A percentile compares a stretch with the other conserved stretches of the same genome.
These are phyloP conservation scores for Penicillium sp. DNA, from an alignment of 2,329 filamentous ascomycete species.

Conservation along the genomic window DNA sequence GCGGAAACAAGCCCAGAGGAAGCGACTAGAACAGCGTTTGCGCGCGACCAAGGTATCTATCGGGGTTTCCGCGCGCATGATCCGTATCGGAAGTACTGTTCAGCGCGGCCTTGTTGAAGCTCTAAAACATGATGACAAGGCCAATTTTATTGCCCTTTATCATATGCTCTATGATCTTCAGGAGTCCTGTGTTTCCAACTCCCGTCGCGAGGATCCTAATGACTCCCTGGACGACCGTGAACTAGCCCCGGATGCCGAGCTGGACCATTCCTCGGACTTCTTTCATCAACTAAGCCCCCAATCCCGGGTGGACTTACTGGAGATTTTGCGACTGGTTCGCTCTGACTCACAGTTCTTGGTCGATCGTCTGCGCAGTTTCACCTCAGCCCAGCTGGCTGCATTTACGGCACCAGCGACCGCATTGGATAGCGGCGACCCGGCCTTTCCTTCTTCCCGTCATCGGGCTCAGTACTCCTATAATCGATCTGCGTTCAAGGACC, in stretches of 20 bases:
- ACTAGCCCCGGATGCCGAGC: slow-evolving; percentile 39
- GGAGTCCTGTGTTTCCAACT: slow-evolving; percentile 41
- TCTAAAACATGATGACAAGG: slow-evolving; percentile 47
- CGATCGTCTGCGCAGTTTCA: slow-evolving; percentile 74
- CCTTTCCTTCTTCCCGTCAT: slow-evolving; percentile 64
- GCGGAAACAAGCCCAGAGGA: slow-evolving; percentile 44
- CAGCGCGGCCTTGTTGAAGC: slow-evolving; percentile 49
- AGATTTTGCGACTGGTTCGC: slow-evolving; percentile 78
- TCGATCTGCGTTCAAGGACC: slow-evolving; percentile 67
- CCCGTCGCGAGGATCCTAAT: slow-evolving; percentile 34
- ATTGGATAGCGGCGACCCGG: slow-evolving; percentile 79
- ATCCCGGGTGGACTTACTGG: slow-evolving; percentile 72
- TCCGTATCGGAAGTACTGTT: slow-evolving; percentile 42
- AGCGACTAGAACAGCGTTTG: slow-evolving; percentile 41
- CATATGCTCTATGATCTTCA: slow-evolving; percentile 47
- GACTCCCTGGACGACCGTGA: slow-evolving; percentile 36
- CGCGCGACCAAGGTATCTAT: slow-evolving; percentile 45
- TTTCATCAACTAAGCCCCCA: slow-evolving; percentile 70
- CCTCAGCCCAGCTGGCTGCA: slow-evolving; percentile 72
- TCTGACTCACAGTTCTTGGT: slow-evolving; percentile 88
- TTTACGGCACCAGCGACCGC: slow-evolving; percentile 77
- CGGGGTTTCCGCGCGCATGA: slow-evolving; percentile 44
- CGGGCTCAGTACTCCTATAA: slow-evolving; percentile 35
- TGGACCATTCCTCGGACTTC: slow-evolving; percentile 39
- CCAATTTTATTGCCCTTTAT: slow-evolving; percentile 46